Conservation (phyloP, 306 rosid genomes). For the Gastrolobium villosum region DNA sequence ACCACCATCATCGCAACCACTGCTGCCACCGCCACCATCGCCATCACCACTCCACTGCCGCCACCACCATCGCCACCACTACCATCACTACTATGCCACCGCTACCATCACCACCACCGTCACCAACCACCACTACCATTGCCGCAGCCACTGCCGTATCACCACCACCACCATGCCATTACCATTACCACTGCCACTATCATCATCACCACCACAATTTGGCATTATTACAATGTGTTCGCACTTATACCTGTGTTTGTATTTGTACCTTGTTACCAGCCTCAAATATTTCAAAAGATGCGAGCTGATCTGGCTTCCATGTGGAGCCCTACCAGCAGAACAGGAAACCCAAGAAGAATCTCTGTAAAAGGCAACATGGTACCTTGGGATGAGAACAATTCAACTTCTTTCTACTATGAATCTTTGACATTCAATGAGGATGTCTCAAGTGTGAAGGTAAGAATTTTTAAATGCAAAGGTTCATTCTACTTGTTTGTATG, state of each 20-base stretch:
- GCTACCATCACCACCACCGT: too few species aligned
- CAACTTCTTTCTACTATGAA: constrained; percentile 56
- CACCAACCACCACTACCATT: too few species aligned
- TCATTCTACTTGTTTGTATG: constrained; percentile 35
- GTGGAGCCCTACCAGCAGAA: constrained; percentile 80
- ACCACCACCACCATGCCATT: too few species aligned
- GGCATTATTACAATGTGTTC: constrained; percentile 29
- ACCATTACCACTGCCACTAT: too few species aligned
- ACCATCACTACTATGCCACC: too few species aligned
- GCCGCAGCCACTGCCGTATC: too few species aligned
- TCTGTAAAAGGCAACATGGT: constrained; percentile 60
- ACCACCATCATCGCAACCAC: too few species aligned
- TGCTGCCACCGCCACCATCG: too few species aligned
- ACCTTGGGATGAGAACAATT: constrained; percentile 52
- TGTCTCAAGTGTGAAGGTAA: constrained; percentile 77
- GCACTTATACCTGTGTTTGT: constrained; percentile 33
- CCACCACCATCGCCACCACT: too few species aligned
- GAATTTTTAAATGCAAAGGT: constrained; percentile 27
- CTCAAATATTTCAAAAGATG: constrained; percentile 84
- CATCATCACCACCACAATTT: neutral
- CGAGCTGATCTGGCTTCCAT: constrained; percentile 90
- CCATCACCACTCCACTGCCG: too few species aligned
- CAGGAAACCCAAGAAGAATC: constrained; percentile 64
- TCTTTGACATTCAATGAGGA: constrained; percentile 67
- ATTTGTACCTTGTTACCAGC: constrained; percentile 66